phyloP scores from a whole-genome alignment of 371 early-diverging fungal species.

The Syncephalis plumigaleata region DNA sequence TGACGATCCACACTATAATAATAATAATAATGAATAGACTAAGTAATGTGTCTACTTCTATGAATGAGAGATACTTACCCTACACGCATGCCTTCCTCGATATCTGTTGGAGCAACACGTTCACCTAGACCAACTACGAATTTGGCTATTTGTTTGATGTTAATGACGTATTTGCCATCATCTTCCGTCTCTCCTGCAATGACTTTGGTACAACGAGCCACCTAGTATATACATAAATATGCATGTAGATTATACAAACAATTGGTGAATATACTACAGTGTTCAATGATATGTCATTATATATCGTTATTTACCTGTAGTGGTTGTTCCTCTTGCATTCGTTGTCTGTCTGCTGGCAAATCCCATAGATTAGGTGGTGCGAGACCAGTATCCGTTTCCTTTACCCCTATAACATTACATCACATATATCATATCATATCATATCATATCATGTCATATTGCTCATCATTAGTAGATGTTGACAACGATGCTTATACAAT shows the following conservation, averaged over 20 bases:
- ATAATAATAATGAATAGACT: neutral
- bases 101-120: constrained; percentile 92
- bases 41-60: neutral
- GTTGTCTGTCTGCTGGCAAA: constrained; percentile 93
- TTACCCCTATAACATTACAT: constrained; percentile 46
- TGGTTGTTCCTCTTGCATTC: constrained; percentile 94
- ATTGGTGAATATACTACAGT: neutral
- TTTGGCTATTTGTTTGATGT: constrained; percentile 98
- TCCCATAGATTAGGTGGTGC: constrained; percentile 99
- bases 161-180: constrained; percentile 92
- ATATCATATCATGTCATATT: neutral
- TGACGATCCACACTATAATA: constrained; percentile 83
- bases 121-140: constrained; percentile 97
- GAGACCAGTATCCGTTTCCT: constrained; percentile 99
- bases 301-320: constrained; percentile 44
- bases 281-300: neutral
- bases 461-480: neutral
- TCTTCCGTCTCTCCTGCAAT: constrained; percentile 60
- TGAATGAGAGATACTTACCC: constrained; percentile 39
- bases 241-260: neutral
- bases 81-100: constrained; percentile 99
- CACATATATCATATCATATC: neutral
- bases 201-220: constrained; percentile 96
- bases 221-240: constrained; percentile 23
- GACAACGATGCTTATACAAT: neutral